Conservation (phyloP, 2,329 filamentous ascomycete genomes). For the Stemphylium beticola region DNA sequence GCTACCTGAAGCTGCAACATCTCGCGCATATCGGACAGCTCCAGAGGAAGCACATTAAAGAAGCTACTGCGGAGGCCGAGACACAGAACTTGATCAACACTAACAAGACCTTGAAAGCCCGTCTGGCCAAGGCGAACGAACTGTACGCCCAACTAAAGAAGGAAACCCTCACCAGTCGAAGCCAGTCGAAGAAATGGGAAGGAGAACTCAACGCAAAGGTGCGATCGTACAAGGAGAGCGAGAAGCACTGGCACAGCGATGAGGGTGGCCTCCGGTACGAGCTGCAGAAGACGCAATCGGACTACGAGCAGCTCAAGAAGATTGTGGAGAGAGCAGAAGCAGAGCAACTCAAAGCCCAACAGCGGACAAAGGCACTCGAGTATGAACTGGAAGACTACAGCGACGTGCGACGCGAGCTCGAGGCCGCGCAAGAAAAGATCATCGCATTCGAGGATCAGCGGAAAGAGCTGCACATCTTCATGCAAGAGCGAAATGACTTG, state of each 20-base stretch:
- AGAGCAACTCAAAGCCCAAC: conserved; percentile 62
- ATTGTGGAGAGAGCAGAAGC: conserved; percentile 73
- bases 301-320: conserved; percentile 68
- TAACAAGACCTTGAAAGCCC: conserved; percentile 74
- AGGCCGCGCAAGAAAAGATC: conserved; percentile 42
- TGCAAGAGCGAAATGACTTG: conserved; percentile 64
- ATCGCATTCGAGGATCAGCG: conserved; percentile 37
- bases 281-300: conserved; percentile 63
- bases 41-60: conserved; percentile 74
- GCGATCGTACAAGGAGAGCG: conserved; percentile 70
- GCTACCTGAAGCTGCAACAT: conserved; percentile 83
- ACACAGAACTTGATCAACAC: conserved; percentile 80
- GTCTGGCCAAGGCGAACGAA: conserved; percentile 75
- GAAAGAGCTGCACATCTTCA: conserved; percentile 58
- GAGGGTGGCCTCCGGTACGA: conserved; percentile 64
- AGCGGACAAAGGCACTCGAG: conserved; percentile 61
- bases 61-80: conserved; percentile 80
- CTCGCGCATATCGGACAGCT: conserved; percentile 81
- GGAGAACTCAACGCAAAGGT: conserved; percentile 72
- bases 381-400: conserved; percentile 69
- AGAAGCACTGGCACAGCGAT: conserved; percentile 68
- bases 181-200: conserved; percentile 79
- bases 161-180: conserved; percentile 74
- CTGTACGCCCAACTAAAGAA: conserved; percentile 72
- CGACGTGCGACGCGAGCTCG: conserved; percentile 39